Base-by-base conservation (phyloP, 169 alveolate genomes). In the Plasmodium gonderi region DNA sequence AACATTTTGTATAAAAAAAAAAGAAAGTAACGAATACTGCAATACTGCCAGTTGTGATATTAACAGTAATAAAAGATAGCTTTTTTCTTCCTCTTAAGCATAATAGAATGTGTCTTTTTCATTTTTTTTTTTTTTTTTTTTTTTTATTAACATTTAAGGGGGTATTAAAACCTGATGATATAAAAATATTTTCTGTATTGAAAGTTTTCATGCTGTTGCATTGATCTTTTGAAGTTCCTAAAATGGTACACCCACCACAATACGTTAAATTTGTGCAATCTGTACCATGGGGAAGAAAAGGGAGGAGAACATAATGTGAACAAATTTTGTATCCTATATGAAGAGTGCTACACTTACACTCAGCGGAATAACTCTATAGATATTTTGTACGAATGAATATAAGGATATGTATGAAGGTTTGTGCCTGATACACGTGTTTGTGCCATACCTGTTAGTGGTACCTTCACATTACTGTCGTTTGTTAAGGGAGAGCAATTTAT, bases 251-350 rank as follows among this genome's bases (percentile, higher is more conserved):
- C 14, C 67, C 79, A 20, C 90, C 78, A 29, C 93, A 87, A 60
- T 75, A 87, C 68, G 87, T 36, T 74, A 87, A 20, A 76, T 87
- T 87, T 87, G 89, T 42, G 80, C 93, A 87, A 9, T 87, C 93
- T 87, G 45, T 23, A 87, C 65, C 65, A 76, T 2, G 36, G 68
- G 42, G 47, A 40, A 80, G 47, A 64, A n/a, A 36, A 8, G 75
- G 65, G n/a, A n/a, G n/a, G n/a, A n/a, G n/a, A n/a, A n/a, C n/a
- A n/a, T n/a, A n/a, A n/a, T n/a, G n/a, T n/a, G n/a, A n/a, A n/a
- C n/a, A n/a, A n/a, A n/a, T n/a, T n/a, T n/a, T n/a, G n/a, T n/a
- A n/a, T n/a, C n/a, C n/a, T n/a, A n/a, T n/a, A n/a, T n/a, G n/a
- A n/a, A n/a, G n/a, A n/a, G n/a, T n/a, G n/a, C n/a, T n/a, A n/a